These are phyloP conservation scores for Apostasia shenzhenica DNA, from an alignment of 106 monocot genomes.

Conservation along the genomic window DNA sequence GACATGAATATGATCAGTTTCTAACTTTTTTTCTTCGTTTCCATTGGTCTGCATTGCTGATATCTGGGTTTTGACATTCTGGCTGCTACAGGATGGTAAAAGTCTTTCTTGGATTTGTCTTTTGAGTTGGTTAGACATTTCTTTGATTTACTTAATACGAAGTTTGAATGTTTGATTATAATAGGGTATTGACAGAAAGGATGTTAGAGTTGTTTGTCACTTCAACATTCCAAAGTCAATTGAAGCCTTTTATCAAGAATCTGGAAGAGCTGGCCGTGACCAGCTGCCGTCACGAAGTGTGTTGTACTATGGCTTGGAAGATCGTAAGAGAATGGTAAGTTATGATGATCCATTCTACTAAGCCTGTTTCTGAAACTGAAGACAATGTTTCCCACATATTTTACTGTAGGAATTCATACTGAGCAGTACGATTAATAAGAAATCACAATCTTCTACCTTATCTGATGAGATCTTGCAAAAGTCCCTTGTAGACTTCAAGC, in stretches of 20 bases:
- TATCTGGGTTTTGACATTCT: slow-evolving; percentile 7
- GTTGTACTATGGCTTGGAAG: slow-evolving; percentile 86
- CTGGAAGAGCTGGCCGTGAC: slow-evolving; percentile 97
- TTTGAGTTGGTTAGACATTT: background rate
- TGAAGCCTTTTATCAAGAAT: slow-evolving; percentile 96
- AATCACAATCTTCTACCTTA: slow-evolving; percentile 34
- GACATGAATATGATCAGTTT: background rate
- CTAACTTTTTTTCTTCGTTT: background rate
- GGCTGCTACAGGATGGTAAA: slow-evolving; percentile 69
- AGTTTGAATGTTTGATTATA: slow-evolving; percentile 4
- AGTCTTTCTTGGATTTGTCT: slow-evolving; percentile 1
- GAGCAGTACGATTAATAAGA: slow-evolving; percentile 44
- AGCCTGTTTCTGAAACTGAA: too few relatives aligned
- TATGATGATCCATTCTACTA: background rate
- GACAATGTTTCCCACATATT: background rate
- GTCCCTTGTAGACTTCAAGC: slow-evolving; percentile 52
- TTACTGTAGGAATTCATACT: slow-evolving; percentile 78
- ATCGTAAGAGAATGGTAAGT: slow-evolving; percentile 78
- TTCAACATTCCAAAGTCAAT: slow-evolving; percentile 92
- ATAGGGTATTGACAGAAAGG: slow-evolving; percentile 97
- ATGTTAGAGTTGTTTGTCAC: slow-evolving; percentile 87
- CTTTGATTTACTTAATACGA: background rate
- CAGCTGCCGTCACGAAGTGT: slow-evolving; percentile 74
- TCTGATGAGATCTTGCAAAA: slow-evolving; percentile 37
- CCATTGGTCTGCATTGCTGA: slow-evolving; percentile 3